Evolutionary conservation across 2,329 filamentous ascomycete genomes (phyloP).

Genomic region (Alternaria sp.): DNA sequence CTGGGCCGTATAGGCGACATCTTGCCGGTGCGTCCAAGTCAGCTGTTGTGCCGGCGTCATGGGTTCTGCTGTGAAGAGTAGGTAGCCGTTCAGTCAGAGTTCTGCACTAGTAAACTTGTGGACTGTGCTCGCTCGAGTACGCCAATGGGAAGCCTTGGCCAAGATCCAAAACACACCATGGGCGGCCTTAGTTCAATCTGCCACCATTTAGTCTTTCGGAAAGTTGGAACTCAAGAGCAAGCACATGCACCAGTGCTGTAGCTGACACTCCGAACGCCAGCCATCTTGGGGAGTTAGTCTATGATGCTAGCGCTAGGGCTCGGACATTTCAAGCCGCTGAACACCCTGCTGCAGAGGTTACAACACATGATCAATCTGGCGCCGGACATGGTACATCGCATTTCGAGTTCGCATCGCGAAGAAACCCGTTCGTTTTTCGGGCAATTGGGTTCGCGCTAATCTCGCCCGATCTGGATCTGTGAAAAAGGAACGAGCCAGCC

Average conservation of each 20-base stretch:
- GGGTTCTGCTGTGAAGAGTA: slow-evolving; percentile 8
- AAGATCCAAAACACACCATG: slow-evolving; percentile 4
- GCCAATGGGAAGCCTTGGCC: slow-evolving; percentile 5
- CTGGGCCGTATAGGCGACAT: neutral
- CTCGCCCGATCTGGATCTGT: neutral
- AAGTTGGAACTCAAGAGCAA: neutral
- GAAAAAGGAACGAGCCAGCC: slow-evolving; percentile 3
- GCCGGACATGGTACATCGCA: slow-evolving; percentile 1
- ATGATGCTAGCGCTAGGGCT: neutral
- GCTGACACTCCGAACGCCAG: neutral
- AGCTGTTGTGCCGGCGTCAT: slow-evolving; percentile 14
- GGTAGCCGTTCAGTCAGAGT: slow-evolving; percentile 13
- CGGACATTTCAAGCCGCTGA: neutral
- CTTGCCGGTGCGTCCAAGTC: slow-evolving; percentile 3
- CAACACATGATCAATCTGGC: neutral
- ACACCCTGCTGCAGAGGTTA: neutral
- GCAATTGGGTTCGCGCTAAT: slow-evolving; percentile 13
- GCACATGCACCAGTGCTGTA: neutral
- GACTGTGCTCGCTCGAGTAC: slow-evolving; percentile 10
- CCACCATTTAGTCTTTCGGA: slow-evolving; percentile 1
- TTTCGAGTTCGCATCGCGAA: slow-evolving; percentile 6
- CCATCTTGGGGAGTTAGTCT: neutral
- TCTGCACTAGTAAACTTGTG: slow-evolving; percentile 17
- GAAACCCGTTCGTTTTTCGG: slow-evolving; percentile 3
- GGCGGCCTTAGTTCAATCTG: neutral